Conservation (phyloP, 192 early-diverging fungal species). For the Entomortierella beljakovae region DNA sequence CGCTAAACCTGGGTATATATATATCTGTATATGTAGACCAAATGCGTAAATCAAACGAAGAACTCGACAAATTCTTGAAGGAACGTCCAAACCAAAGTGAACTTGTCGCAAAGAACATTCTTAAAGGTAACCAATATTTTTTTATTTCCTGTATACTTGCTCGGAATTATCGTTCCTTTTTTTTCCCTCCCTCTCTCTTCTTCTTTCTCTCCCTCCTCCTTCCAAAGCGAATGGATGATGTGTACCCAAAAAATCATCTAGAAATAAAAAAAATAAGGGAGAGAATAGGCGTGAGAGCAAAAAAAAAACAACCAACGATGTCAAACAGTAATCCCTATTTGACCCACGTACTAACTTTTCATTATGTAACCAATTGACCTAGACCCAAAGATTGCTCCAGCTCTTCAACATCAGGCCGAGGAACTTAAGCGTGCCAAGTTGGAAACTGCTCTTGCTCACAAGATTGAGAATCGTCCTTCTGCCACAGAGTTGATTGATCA, state of each 20-base stretch:
- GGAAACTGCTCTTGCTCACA: too few species aligned
- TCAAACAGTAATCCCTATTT: too few species aligned
- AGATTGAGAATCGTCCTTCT: too few species aligned
- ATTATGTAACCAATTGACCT: too few species aligned
- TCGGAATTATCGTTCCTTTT: background rate
- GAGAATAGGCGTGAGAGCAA: conserved; percentile 19
- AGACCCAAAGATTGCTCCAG: too few species aligned
- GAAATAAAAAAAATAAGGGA: background rate
- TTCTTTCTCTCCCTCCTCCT: background rate
- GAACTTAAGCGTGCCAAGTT: too few species aligned
- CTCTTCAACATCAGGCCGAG: too few species aligned
- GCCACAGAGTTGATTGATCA: conserved; percentile 1
- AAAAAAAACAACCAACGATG: background rate
- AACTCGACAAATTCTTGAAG: conserved; percentile 62
- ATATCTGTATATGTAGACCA: conserved; percentile 7
- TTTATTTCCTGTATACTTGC: background rate
- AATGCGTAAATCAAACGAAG: conserved; percentile 51
- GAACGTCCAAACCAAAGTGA: conserved; percentile 67
- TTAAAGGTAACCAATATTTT: conserved; percentile 54
- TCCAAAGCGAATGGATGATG: background rate
- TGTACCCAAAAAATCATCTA: background rate
- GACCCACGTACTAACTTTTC: too few species aligned
- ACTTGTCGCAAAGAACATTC: conserved; percentile 68
- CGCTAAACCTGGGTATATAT: background rate
- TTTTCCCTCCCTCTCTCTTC: background rate